A percentile compares a stretch with the other conserved stretches of the same genome.
phyloP scores from a whole-genome alignment of 768 basidiomycete species.

The Lepiota venenata region DNA sequence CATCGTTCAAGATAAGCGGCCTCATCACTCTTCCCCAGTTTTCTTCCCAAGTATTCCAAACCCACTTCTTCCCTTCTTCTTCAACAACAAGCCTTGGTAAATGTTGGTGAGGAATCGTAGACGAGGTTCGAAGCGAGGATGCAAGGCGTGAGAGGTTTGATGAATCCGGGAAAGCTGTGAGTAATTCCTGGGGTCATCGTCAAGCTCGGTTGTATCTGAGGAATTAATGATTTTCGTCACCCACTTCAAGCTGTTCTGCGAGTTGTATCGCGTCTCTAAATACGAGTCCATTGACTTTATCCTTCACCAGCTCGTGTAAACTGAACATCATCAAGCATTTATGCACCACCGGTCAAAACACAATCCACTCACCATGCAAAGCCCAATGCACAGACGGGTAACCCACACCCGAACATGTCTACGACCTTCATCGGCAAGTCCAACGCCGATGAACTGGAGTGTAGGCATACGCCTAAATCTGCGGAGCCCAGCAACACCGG shows the following conservation, averaged over 20 bases:
- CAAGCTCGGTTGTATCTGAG: background rate
- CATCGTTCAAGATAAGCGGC: constrained; percentile 50
- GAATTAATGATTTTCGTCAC: constrained; percentile 12
- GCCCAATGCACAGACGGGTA: constrained; percentile 88
- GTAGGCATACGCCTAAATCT: constrained; percentile 88
- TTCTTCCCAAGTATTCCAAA: constrained; percentile 80
- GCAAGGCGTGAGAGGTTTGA: constrained; percentile 48
- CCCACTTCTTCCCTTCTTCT: constrained; percentile 32
- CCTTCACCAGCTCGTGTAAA: constrained; percentile 81
- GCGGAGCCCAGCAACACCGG: constrained; percentile 85
- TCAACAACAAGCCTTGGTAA: constrained; percentile 14
- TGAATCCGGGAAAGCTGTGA: constrained; percentile 59
- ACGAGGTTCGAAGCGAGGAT: constrained; percentile 37
- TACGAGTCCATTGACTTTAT: constrained; percentile 79
- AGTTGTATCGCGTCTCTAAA: constrained; percentile 70
- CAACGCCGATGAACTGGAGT: constrained; percentile 84
- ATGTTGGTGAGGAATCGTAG: constrained; percentile 23
- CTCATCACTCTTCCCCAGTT: constrained; percentile 75
- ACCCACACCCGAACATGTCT: constrained; percentile 97
- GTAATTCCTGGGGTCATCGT: constrained; percentile 39
- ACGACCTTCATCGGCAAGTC: constrained; percentile 99
- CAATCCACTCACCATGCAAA: constrained; percentile 70
- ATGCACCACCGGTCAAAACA: background rate
- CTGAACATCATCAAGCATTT: constrained; percentile 34
- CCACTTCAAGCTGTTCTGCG: constrained; percentile 67